Conservation (phyloP, 192 early-diverging fungal genomes). For the Coemansia sp. region DNA sequence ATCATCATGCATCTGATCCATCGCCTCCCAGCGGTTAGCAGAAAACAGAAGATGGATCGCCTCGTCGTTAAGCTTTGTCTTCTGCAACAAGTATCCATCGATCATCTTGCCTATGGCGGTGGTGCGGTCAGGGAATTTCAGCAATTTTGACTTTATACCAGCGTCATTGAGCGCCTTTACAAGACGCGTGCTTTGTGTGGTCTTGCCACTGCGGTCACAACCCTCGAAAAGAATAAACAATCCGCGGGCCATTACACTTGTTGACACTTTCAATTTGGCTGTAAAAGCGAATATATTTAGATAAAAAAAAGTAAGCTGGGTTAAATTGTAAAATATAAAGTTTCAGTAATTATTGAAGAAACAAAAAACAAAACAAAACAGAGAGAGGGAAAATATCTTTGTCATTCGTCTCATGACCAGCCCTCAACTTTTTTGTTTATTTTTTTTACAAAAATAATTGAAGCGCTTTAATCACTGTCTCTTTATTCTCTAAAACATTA, state of each 20-base stretch:
- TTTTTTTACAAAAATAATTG: too few relatives aligned
- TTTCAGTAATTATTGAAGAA: not conserved
- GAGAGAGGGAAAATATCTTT: not conserved
- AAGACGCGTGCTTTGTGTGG: constrained; percentile 79
- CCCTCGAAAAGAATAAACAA: constrained; percentile 93
- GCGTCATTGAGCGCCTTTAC: constrained; percentile 57
- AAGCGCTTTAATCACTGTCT: too few relatives aligned
- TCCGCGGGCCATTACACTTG: constrained; percentile 62
- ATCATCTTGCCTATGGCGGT: constrained; percentile 93
- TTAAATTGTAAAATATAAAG: too few relatives aligned
- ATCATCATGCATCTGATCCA: constrained; percentile 61
- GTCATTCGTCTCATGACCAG: too few relatives aligned
- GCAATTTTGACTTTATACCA: constrained; percentile 56
- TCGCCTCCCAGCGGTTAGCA: constrained; percentile 93
- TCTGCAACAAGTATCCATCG: constrained; percentile 75
- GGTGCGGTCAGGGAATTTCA: constrained; percentile 92
- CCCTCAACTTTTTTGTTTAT: too few relatives aligned
- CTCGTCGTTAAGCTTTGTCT: constrained; percentile 71
- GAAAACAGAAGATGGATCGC: constrained; percentile 93
- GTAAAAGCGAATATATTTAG: too few relatives aligned
- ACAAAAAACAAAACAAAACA: not conserved
- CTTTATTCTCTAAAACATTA: too few relatives aligned
- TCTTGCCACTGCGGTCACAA: constrained; percentile 91
- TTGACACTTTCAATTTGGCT: not conserved
- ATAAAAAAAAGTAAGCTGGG: not conserved